These are phyloP conservation scores for Mucor indicus DNA, from an alignment of 371 early-diverging fungal genomes.

Conservation along the genomic window DNA sequence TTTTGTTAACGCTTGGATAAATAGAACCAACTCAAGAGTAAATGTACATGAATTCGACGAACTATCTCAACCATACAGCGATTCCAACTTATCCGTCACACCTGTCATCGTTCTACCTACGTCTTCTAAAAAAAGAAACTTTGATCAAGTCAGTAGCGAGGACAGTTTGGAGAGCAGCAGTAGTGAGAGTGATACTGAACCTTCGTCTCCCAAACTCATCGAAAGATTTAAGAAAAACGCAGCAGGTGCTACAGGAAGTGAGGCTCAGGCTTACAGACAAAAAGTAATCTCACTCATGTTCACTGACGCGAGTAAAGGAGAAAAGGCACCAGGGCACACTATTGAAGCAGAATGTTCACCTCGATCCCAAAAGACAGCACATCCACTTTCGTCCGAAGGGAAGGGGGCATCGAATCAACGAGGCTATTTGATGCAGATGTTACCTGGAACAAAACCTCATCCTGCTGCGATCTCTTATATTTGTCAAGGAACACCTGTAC, in stretches of 20 bases:
- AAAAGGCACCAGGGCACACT: conserved; percentile 27
- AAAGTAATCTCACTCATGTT: conserved; percentile 46
- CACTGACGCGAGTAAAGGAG: conserved; percentile 17
- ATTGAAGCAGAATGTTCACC: conserved; percentile 43
- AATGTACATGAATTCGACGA: conserved; percentile 44
- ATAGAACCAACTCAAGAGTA: conserved; percentile 45
- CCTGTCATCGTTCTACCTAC: conserved; percentile 61
- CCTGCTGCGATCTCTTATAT: conserved; percentile 67
- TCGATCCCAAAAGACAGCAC: conserved; percentile 5
- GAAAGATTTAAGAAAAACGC: no score
- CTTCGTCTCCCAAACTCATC: neutral
- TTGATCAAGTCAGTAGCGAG: neutral
- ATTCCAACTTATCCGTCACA: conserved; percentile 64
- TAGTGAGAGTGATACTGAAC: conserved; percentile 18
- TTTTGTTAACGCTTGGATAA: no score
- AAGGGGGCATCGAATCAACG: conserved; percentile 2
- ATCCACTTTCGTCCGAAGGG: conserved; percentile 11
- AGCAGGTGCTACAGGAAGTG: conserved; percentile 11
- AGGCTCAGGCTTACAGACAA: conserved; percentile 30
- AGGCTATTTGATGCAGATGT: conserved; percentile 17
- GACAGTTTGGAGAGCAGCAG: neutral
- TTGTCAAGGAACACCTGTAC: conserved; percentile 71
- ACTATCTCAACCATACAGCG: conserved; percentile 34
- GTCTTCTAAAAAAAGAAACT: conserved; percentile 11
- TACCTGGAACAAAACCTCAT: conserved; percentile 47